Evolutionary conservation across 2,329 filamentous ascomycete genomes (phyloP).

Genomic region (Chalara sp.): DNA sequence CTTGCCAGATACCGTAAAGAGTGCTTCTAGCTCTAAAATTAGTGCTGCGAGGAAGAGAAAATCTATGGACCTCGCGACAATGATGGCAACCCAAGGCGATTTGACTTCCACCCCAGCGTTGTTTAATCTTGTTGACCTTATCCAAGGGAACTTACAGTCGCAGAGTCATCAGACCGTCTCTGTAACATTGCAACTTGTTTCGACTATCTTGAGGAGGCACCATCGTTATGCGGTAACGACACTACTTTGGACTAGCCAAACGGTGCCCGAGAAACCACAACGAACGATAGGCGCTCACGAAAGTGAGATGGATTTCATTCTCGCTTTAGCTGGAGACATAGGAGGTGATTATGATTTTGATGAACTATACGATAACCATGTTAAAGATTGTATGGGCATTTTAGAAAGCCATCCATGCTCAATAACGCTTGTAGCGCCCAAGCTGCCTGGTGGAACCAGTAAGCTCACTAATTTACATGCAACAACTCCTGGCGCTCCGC

Average conservation of each 20-base stretch:
- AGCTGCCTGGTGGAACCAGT: slow-evolving; percentile 47
- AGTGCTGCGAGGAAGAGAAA: slow-evolving; percentile 74
- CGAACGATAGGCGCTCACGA: slow-evolving; percentile 70
- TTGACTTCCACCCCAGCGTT: slow-evolving; percentile 71
- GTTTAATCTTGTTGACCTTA: slow-evolving; percentile 89
- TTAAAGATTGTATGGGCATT: slow-evolving; percentile 63
- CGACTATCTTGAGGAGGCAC: slow-evolving; percentile 79
- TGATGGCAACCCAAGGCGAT: slow-evolving; percentile 70
- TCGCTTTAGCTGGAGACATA: slow-evolving; percentile 60
- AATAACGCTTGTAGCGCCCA: slow-evolving; percentile 58
- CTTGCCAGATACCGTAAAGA: slow-evolving; percentile 51
- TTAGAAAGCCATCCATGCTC: slow-evolving; percentile 72
- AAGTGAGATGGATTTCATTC: slow-evolving; percentile 66
- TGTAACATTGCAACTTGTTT: slow-evolving; percentile 81
- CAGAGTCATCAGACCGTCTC: slow-evolving; percentile 82
- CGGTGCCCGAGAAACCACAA: slow-evolving; percentile 44
- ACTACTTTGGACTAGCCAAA: slow-evolving; percentile 60
- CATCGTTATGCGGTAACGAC: slow-evolving; percentile 79
- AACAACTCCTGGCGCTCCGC: slow-evolving; percentile 52
- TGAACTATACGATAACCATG: slow-evolving; percentile 62
- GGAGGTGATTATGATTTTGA: slow-evolving; percentile 66
- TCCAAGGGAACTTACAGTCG: slow-evolving; percentile 78
- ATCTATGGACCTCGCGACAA: slow-evolving; percentile 79
- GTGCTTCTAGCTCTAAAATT: slow-evolving; percentile 38
- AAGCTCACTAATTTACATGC: slow-evolving; percentile 48